Evolutionary conservation across 345 rosid species (phyloP), one percentile per base, ranked within the genome.

Genomic region (Combretum micranthum): DNA sequence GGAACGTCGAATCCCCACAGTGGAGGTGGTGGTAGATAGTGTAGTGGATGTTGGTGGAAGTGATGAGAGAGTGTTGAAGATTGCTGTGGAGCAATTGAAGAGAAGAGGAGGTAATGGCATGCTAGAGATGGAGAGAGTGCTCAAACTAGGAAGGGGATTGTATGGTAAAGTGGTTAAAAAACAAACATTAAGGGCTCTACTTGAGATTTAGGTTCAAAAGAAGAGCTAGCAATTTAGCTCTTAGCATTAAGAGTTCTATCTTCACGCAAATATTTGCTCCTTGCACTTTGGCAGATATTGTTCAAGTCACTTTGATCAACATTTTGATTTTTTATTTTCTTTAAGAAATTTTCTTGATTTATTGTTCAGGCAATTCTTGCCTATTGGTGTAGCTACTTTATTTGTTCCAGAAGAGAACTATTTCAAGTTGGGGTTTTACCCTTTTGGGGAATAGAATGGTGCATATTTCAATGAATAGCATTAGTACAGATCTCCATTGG

Each of bases 161-260:
- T 77, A 83, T 68, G 85, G 98, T 21, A 92, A 84, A 68, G 82
- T 82, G 4, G 72, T 83, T 44, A 92, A 79, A 66, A 92, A 78
- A 64, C 86, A 84, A 67, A 91, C 86, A 47, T 47, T 88, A 66
- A 83, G 64, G 66, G 57, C 72, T 45, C 87, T 92, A 43, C 74
- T 86, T 71, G 84, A 75, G 61, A 37, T 66, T 44, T 42, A 49
- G 47, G 15, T 9, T 20, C 54, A 51, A 12, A 32, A 32, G 39
- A 32, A 32, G 39, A 32, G 39, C 39, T 25, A 25, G 19, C 52
- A 20, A 16, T 13, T 49, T 20, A 49, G 52, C 52, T n/a, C 22
- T 11, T 23, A 49, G 22, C 52, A 49, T 14, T 49, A 52, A 44
- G 20, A 15, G 17, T 44, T 53, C 44, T 51, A 25, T n/a, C 26